phyloP scores from a whole-genome alignment of 768 basidiomycete genomes.

The Kwoniella sp. region DNA sequence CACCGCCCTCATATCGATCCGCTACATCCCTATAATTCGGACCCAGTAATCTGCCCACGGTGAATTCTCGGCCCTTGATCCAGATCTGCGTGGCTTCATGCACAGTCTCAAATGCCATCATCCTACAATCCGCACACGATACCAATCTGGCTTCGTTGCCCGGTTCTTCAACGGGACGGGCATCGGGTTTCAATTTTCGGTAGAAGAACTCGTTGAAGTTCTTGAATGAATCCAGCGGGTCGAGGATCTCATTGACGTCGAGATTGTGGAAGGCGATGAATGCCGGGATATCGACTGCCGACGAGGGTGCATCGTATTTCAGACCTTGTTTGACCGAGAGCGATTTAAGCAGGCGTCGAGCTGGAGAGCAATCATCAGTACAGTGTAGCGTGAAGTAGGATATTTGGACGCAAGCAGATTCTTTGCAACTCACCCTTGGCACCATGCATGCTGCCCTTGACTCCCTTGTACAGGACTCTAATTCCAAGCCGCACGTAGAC shows the following conservation, averaged over 20 bases:
- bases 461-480: slow-evolving; percentile 84
- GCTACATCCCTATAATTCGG: slow-evolving; percentile 71
- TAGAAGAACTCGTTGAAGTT: slow-evolving; percentile 89
- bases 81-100: slow-evolving; percentile 82
- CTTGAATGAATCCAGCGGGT: slow-evolving; percentile 81
- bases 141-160: slow-evolving; percentile 78
- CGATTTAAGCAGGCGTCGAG: slow-evolving; percentile 79
- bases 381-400: too few species aligned
- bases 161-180: slow-evolving; percentile 72
- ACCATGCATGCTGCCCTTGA: slow-evolving; percentile 85
- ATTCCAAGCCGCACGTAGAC: slow-evolving; percentile 91
- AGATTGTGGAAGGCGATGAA: slow-evolving; percentile 91
- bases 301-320: slow-evolving; percentile 87
- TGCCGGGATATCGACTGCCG: slow-evolving; percentile 75
- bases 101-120: slow-evolving; percentile 89
- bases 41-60: slow-evolving; percentile 74
- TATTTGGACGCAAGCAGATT: too few species aligned
- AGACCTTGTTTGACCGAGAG: slow-evolving; percentile 89
- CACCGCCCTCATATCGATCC: slow-evolving; percentile 74
- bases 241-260: slow-evolving; percentile 75
- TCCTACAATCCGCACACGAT: slow-evolving; percentile 91
- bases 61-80: slow-evolving; percentile 97
- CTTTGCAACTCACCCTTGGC: slow-evolving; percentile 67
- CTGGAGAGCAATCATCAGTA: slow-evolving; percentile 54
- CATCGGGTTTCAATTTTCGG: slow-evolving; percentile 81